A percentile compares a stretch with the other conserved stretches of the same genome.
These are phyloP conservation scores for Corylus heterophylla DNA, from an alignment of 306 rosid species.

Conservation along the genomic window DNA sequence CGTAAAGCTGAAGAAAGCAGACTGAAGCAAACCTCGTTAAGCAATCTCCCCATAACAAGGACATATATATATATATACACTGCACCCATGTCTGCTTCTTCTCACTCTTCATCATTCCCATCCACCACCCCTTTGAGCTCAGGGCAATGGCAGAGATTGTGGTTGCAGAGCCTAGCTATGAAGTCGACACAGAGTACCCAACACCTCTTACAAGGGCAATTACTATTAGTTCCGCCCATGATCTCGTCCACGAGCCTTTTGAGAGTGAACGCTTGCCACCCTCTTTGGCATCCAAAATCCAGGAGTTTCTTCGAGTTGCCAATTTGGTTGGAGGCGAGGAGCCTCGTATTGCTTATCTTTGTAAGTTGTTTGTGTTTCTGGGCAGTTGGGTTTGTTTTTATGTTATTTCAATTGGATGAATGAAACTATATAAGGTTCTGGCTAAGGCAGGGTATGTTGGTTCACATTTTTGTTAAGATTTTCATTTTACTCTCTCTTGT, in stretches of 20 bases:
- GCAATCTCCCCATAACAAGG: slow-evolving; percentile 44
- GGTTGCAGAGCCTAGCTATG: slow-evolving; percentile 66
- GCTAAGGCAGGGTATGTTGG: background rate
- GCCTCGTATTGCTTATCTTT: slow-evolving; percentile 88
- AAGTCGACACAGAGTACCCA: slow-evolving; percentile 32
- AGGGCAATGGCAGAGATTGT: slow-evolving; percentile 61
- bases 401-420: background rate
- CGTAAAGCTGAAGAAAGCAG: slow-evolving; percentile 39
- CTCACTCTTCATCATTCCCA: slow-evolving; percentile 27
- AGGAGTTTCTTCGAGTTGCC: slow-evolving; percentile 89
- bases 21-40: slow-evolving; percentile 66
- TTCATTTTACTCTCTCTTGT: background rate
- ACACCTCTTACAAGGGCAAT: slow-evolving; percentile 36
- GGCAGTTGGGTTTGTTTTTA: background rate
- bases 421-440: background rate
- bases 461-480: background rate
- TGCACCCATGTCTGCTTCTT: slow-evolving; percentile 31
- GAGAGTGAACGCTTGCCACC: slow-evolving; percentile 86
- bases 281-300: slow-evolving; percentile 65
- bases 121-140: slow-evolving; percentile 26
- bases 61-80: slow-evolving; percentile 54
- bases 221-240: slow-evolving; percentile 26
- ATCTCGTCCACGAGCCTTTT: slow-evolving; percentile 62
- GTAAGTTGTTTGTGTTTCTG: slow-evolving; percentile 48
- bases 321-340: slow-evolving; percentile 72